phyloP scores from a whole-genome alignment of 192 early-diverging fungal genomes.

The Podila epigama region DNA sequence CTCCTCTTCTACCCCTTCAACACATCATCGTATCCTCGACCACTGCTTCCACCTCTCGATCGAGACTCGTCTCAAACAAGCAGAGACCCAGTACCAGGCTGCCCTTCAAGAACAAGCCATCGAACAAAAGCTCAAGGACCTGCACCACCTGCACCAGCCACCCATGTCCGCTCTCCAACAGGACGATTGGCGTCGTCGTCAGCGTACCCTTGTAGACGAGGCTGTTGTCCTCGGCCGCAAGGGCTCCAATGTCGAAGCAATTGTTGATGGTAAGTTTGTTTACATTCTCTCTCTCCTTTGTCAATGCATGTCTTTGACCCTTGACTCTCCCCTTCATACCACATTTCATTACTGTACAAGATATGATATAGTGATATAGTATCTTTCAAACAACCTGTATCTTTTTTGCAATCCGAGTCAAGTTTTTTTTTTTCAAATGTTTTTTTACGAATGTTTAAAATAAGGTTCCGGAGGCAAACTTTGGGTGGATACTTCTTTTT shows the following conservation, averaged over 20 bases:
- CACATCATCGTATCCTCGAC: slow-evolving; percentile 62
- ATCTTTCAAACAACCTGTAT: no score
- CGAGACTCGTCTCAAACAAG: slow-evolving; percentile 60
- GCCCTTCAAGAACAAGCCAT: slow-evolving; percentile 37
- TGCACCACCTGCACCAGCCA: slow-evolving; percentile 49
- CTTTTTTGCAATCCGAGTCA: not conserved
- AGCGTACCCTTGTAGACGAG: slow-evolving; percentile 43
- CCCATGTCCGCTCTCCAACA: slow-evolving; percentile 37
- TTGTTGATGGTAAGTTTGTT: slow-evolving; percentile 53
- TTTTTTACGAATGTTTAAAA: no score
- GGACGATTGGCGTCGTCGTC: slow-evolving; percentile 37
- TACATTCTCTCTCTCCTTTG: not conserved
- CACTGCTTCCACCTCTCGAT: slow-evolving; percentile 62
- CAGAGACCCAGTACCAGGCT: slow-evolving; percentile 48
- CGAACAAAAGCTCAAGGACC: slow-evolving; percentile 36
- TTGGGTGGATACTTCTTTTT: no score
- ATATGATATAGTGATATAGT: no score
- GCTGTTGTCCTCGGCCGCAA: slow-evolving; percentile 51
- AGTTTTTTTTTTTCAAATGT: slow-evolving; percentile 2
- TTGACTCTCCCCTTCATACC: no score
- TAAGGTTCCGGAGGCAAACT: not conserved
- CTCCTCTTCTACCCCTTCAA: slow-evolving; percentile 45
- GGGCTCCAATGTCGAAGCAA: slow-evolving; percentile 61
- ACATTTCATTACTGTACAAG: no score
- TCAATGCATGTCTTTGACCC: not conserved